Percentiles rank a stretch among this genome's conserved stretches.
These are phyloP conservation scores for Cutaneotrichosporon sp. DNA, from an alignment of 1,284 basidiomycete genomes.

Conservation along the genomic window DNA sequence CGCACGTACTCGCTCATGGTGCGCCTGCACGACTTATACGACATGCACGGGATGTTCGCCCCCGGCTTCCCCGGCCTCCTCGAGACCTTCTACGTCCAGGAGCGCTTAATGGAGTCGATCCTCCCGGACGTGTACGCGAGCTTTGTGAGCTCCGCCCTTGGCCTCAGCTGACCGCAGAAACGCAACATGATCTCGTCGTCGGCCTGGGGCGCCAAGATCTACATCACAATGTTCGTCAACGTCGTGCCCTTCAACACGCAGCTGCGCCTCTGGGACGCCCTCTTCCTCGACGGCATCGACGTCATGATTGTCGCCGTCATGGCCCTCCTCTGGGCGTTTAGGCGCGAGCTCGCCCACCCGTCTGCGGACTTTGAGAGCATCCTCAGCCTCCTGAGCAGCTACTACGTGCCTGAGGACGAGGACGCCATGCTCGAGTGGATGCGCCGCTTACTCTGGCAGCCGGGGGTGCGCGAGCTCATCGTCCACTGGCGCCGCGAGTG, in stretches of 20 bases:
- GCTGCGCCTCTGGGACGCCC: slow-evolving; percentile 90
- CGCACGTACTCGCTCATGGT: slow-evolving; percentile 81
- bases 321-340: slow-evolving; percentile 84
- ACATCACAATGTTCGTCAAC: slow-evolving; percentile 95
- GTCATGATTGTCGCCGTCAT: slow-evolving; percentile 81
- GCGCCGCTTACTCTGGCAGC: slow-evolving; percentile 67
- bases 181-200: slow-evolving; percentile 87
- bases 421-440: slow-evolving; percentile 79
- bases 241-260: slow-evolving; percentile 96
- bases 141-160: slow-evolving; percentile 59
- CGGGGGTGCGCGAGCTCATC: slow-evolving; percentile 71
- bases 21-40: slow-evolving; percentile 82
- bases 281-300: slow-evolving; percentile 87
- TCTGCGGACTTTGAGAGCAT: slow-evolving; percentile 87
- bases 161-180: slow-evolving; percentile 54
- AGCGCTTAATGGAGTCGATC: slow-evolving; percentile 75
- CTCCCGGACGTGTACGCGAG: slow-evolving; percentile 85
- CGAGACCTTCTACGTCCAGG: slow-evolving; percentile 92
- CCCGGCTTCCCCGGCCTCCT: slow-evolving; percentile 96
- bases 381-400: slow-evolving; percentile 81
- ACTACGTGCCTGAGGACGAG: slow-evolving; percentile 88
- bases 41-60: slow-evolving; percentile 83
- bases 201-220: slow-evolving; percentile 98
- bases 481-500: slow-evolving; percentile 55
- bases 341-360: slow-evolving; percentile 11